Percentiles rank a stretch among this genome's conserved stretches.
Conservation (phyloP, 1,284 basidiomycete genomes). For the Irpex sp. region DNA sequence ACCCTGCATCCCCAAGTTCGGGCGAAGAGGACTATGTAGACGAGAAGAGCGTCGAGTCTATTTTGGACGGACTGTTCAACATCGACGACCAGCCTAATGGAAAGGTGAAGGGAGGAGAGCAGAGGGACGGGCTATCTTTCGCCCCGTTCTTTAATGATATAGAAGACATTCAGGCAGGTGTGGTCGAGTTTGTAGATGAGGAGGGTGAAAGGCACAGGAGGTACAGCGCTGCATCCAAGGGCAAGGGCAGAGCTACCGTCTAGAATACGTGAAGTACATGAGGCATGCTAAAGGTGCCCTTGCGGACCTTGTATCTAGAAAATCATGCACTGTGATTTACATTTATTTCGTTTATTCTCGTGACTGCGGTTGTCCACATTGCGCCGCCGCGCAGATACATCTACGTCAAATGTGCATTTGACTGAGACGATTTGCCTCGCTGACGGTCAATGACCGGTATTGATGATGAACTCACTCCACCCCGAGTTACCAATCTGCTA, state of each 20-base stretch:
- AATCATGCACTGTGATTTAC: too few relatives aligned
- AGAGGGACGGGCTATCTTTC: neutral
- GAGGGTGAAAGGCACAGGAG: neutral
- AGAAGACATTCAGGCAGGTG: neutral
- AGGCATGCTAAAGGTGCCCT: too few relatives aligned
- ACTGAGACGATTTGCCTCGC: too few relatives aligned
- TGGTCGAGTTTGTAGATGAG: neutral
- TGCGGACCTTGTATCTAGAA: too few relatives aligned
- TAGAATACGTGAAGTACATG: neutral
- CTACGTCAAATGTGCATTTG: too few relatives aligned
- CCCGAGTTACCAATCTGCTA: too few relatives aligned
- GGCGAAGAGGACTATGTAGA: neutral
- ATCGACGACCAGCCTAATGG: neutral
- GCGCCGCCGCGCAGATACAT: too few relatives aligned
- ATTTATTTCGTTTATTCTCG: too few relatives aligned
- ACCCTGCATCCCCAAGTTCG: neutral
- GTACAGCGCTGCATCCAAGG: neutral
- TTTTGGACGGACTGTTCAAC: neutral
- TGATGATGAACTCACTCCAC: too few relatives aligned
- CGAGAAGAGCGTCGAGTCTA: conserved; percentile 1
- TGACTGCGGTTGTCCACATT: too few relatives aligned
- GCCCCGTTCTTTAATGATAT: neutral
- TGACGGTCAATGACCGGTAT: too few relatives aligned
- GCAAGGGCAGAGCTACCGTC: neutral
- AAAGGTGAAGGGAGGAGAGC: neutral